Evolutionary conservation across 2,329 filamentous ascomycete species (phyloP), one percentile per base, ranked within the genome.

Genomic region (Venturia carpophila): DNA sequence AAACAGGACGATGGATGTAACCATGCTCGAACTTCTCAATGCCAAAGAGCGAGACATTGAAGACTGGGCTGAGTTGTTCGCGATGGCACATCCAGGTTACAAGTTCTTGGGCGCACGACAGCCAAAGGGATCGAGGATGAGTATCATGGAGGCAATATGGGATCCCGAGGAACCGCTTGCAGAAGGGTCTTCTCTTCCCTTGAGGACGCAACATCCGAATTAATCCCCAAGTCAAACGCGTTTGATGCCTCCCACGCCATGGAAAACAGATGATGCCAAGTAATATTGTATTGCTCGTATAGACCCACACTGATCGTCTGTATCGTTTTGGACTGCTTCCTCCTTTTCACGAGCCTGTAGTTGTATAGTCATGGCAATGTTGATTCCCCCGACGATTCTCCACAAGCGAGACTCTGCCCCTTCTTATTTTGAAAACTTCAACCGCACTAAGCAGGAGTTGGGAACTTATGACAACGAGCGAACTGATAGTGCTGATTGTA

Each of bases 141-240:
- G 34, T 39, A 65, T 65, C 37, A 65, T 65, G 64, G 64, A 65
- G 34, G 64, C 64, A 24, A 34, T 65, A 10, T 65, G 64, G 64
- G 58, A 61, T 11, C 55, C 55, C 9, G 62, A 56, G 30, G 56
- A 27, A 15, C 47, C 45, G 2, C 21, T 9, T 24, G 45, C 11
- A 11, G n/a, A 19, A 49, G n/a, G 1, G 45, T 49, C 45, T 11
- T 21, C 2, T 21, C 19, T 1, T 5, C 19, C 43, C 17, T 7
- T 47, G 19, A 10, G 19, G 17, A n/a, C 37, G 37, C 37, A 6
- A 39, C 37, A 6, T 6, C 5, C 11, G 11, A 6, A 39, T 11
- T 39, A 5, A 39, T 39, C 39, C 39, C 15, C 39, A 3, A 15
- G 10, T 41, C 10, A 15, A 41, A 15, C 39, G 9, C 39, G 39